Evolutionary conservation across 441 rosid species (phyloP), one percentile per base, ranked within the genome.

Genomic region (Aleurites moluccanus): DNA sequence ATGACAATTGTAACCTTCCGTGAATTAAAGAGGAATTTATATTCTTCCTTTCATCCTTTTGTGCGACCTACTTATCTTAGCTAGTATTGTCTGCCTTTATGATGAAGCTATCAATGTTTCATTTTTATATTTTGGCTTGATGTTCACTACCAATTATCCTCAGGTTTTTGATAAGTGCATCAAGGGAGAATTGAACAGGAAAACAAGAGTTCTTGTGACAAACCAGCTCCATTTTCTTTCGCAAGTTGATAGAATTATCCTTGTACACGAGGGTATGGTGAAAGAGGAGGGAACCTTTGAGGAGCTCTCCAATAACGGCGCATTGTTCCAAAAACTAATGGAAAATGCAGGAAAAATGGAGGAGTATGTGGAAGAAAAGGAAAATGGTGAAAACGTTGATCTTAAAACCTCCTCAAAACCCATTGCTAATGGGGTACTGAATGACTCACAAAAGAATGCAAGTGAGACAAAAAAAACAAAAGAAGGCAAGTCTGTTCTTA

Each of bases 281-380:
- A 89, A 89, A 86, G 99, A 91, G 81, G 96, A 90, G 73, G 99
- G 99, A 80, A 91, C 97, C 77, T 95, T 91, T 82, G 97, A 93
- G 84, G 89, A 93, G 64, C 86, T 95, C 66, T 93, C 93, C 45
- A 80, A 78, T 50, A 90, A 73, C 70, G 99, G 97, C 40, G 65
- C 76, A 45, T 67, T 95, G 74, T 95, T 95, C 85, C 92, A 88
- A 83, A 91, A 87, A 85, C 90, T 95, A 42, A 92, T 95, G 98
- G 97, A 95, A 87, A 92, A 95, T 87, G 99, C 99, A 18, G 99
- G 99, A 44, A 95, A 95, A 85, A 89, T 95, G 89, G 99, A 93
- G 84, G 98, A 90, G 14, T 85, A 87, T 83, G 86, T 60, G 23
- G 95, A 88, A 81, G 98, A 89, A 78, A 85, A 80, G 60, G 88